These are phyloP conservation scores for Aspergillus neoniger DNA, from an alignment of 2,329 filamentous ascomycete genomes.

Conservation along the genomic window DNA sequence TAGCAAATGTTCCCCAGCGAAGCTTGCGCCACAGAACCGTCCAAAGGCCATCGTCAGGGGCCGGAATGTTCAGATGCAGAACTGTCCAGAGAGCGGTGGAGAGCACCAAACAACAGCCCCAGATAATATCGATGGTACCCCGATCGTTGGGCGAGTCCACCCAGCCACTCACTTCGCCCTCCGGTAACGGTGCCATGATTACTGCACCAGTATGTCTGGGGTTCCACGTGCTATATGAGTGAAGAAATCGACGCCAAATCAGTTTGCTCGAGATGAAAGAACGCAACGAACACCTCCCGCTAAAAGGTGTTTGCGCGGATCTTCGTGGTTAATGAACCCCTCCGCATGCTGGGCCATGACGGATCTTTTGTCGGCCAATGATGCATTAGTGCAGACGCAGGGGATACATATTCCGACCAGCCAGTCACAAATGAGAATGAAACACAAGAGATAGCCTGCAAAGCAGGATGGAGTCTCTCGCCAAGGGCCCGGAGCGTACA, in stretches of 20 bases:
- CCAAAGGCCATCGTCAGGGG: not conserved
- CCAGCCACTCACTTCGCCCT: not conserved
- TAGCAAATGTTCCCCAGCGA: conserved; percentile 5
- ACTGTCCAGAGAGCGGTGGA: conserved; percentile 5
- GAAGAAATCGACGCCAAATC: not conserved
- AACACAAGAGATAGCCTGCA: not conserved
- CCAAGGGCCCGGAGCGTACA: not conserved
- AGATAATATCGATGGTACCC: conserved; percentile 7
- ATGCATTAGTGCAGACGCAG: not conserved
- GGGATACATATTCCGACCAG: not conserved
- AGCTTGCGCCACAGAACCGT: conserved; percentile 1
- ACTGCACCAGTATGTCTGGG: not conserved
- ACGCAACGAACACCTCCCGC: not conserved
- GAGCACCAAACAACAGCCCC: conserved; percentile 1
- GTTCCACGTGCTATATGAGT: no score
- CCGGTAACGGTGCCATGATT: not conserved
- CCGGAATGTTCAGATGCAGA: conserved; percentile 7
- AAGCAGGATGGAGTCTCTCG: not conserved
- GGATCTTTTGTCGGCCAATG: not conserved
- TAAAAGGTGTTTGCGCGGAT: not conserved
- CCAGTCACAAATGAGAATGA: not conserved
- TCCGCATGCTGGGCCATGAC: not conserved
- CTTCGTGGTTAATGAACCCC: not conserved
- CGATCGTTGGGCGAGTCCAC: not conserved
- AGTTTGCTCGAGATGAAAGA: not conserved